Base-by-base conservation (phyloP, 1,284 basidiomycete species). In the Cryptococcus sp. region DNA sequence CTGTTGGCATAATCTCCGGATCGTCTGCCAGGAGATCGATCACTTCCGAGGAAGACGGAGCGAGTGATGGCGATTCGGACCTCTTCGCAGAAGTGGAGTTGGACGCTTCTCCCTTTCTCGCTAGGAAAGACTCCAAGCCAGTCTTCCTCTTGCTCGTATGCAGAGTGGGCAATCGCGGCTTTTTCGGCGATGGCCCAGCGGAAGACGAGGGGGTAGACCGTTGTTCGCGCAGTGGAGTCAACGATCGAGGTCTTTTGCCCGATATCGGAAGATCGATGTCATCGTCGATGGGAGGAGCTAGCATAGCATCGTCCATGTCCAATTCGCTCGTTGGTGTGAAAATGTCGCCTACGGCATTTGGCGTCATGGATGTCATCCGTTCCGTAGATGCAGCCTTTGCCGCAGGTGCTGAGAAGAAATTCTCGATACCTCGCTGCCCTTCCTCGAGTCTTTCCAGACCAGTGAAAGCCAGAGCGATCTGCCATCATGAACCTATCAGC, bases 351-450 rank as follows among this genome's bases (percentile, higher is more conserved):
- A 10, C 31, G 13, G 10, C 31, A 35, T 13, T 35, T 13, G 20
- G 40, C 44, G 48, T 1, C 35, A 53, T 23, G 39, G 41, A 20
- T 17, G 50, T 41, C 2, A 15, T 25, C 35, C 20, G 42, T 23
- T 47, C 13, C 20, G 48, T 16, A 7, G 13, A 46, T 17, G 44
- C 10, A 19, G 41, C 51, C 47, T 20, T 53, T 48, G 23, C 25
- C 23, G 40, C 46, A 20, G 62, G 47, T 45, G 49, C 52, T 8
- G 47, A 56, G 52, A 98, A 86, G 79, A 97, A 99, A 0, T 86
- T 86, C 71, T 93, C 89, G 52, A 98, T 95, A 22, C 85, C 88
- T 62, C 84, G 84, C 74, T 97, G 93, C 1, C 93, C 93, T 2
- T 81, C 79, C 74, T 95, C 93, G 42, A 87, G 81, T 17, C 83